Conservation (phyloP, 768 basidiomycete genomes). For the Tylopilus vinaceipallidus region DNA sequence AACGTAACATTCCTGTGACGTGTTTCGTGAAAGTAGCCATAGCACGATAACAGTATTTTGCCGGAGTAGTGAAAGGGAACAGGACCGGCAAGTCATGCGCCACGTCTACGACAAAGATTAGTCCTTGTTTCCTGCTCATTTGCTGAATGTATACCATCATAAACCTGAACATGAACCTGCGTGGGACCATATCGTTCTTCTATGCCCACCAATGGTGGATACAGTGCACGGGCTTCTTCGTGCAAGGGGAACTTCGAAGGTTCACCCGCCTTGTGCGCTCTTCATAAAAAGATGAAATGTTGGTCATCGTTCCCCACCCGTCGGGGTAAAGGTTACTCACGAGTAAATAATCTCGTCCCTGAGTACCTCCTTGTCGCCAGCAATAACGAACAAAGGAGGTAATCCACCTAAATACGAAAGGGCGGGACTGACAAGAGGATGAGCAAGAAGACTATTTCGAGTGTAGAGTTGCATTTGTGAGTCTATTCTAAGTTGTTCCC, state of each 20-base stretch:
- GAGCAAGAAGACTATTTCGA: constrained; percentile 69
- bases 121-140: constrained; percentile 15
- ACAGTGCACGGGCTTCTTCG: constrained; percentile 46
- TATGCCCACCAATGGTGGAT: constrained; percentile 55
- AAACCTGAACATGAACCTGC: constrained; percentile 88
- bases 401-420: constrained; percentile 86
- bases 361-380: constrained; percentile 87
- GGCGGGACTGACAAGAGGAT: constrained; percentile 83
- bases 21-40: constrained; percentile 70
- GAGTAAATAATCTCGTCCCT: constrained; percentile 89
- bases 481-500: constrained; percentile 52
- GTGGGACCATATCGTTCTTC: constrained; percentile 58
- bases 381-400: constrained; percentile 82
- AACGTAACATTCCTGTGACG: constrained; percentile 48
- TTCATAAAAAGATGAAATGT: constrained; percentile 25
- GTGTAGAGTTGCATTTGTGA: constrained; percentile 86
- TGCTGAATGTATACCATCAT: constrained; percentile 58
- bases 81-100: constrained; percentile 73
- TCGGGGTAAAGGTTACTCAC: constrained; percentile 40
- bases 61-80: constrained; percentile 74
- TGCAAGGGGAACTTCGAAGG: constrained; percentile 64
- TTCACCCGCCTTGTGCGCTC: constrained; percentile 89
- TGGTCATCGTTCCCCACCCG: not conserved
- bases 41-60: constrained; percentile 76
- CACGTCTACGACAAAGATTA: constrained; percentile 43